Evolutionary conservation across 2,329 filamentous ascomycete genomes (phyloP).

Genomic region (Penicillium nordicum): DNA sequence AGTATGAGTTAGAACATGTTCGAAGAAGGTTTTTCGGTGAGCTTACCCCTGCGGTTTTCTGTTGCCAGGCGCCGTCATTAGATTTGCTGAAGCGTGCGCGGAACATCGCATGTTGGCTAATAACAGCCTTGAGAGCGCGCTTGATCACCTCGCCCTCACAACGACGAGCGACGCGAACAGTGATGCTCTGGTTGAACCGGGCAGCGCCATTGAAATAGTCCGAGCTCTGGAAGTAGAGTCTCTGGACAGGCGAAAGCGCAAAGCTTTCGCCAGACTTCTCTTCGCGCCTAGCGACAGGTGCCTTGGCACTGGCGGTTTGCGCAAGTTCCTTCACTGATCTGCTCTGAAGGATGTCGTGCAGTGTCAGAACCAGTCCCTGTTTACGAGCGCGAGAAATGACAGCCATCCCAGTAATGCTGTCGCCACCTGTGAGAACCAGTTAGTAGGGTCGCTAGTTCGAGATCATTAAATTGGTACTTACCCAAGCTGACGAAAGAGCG

Average conservation of each 20-base stretch:
- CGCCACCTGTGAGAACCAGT: conserved; percentile 29
- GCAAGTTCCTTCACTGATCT: conserved; percentile 33
- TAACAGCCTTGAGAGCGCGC: conserved; percentile 29
- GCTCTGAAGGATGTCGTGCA: conserved; percentile 36
- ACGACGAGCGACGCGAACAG: conserved; percentile 28
- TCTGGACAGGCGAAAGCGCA: conserved; percentile 35
- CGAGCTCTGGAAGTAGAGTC: conserved; percentile 30
- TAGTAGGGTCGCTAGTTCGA: neutral
- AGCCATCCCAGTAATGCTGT: conserved; percentile 42
- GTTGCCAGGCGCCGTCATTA: conserved; percentile 26
- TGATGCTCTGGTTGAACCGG: conserved; percentile 38
- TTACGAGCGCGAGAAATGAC: conserved; percentile 38
- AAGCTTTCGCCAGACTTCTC: conserved; percentile 31
- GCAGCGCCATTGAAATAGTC: conserved; percentile 19
- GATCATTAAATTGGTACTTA: conserved; percentile 16
- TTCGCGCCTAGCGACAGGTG: conserved; percentile 15
- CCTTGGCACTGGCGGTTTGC: conserved; percentile 20
- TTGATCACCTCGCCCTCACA: conserved; percentile 24
- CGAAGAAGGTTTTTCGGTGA: rapidly evolving
- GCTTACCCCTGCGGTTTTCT: conserved; percentile 27
- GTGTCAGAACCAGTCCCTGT: conserved; percentile 31
- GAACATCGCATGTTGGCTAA: conserved; percentile 36
- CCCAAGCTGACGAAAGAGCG: conserved; percentile 38
- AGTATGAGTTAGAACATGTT: conserved; percentile 10
- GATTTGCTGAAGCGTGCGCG: conserved; percentile 28